Evolutionary conservation across 2,329 filamentous ascomycete genomes (phyloP).

Genomic region (Aschersonia sp.): DNA sequence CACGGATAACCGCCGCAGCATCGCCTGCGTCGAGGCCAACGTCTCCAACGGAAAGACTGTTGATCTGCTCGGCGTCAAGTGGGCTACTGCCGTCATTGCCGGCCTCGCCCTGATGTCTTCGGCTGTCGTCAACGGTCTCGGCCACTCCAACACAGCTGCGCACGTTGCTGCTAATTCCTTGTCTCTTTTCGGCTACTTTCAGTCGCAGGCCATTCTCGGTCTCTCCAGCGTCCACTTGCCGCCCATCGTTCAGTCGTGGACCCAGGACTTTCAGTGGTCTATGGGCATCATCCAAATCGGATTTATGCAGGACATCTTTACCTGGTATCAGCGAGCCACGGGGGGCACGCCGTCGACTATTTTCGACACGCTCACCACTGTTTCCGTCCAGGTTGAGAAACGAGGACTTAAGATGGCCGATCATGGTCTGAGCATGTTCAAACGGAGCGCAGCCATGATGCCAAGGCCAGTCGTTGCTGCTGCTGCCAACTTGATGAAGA

Average conservation of each 20-base stretch:
- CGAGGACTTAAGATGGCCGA: constrained; percentile 27
- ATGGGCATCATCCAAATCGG: constrained; percentile 84
- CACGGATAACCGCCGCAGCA: constrained; percentile 33
- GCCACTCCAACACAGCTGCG: constrained; percentile 85
- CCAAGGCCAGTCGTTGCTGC: constrained; percentile 21
- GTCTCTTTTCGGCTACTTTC: constrained; percentile 90
- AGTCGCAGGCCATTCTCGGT: constrained; percentile 82
- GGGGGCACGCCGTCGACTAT: constrained; percentile 73
- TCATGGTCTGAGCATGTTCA: constrained; percentile 28
- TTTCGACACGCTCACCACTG: constrained; percentile 56
- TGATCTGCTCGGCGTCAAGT: constrained; percentile 75
- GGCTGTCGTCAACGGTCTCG: constrained; percentile 76
- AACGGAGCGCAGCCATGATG: constrained; percentile 39
- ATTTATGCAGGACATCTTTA: constrained; percentile 82
- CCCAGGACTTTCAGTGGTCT: constrained; percentile 95
- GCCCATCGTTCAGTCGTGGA: constrained; percentile 84
- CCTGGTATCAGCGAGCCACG: constrained; percentile 91
- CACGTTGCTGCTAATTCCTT: constrained; percentile 89
- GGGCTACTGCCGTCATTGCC: constrained; percentile 78
- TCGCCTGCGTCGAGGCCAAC: constrained; percentile 78
- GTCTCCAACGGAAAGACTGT: constrained; percentile 90
- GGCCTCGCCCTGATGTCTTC: constrained; percentile 73
- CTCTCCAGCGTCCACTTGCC: constrained; percentile 70
- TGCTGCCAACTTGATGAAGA: constrained; percentile 33
- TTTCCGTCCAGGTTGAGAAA: constrained; percentile 75